Evolutionary conservation across 768 basidiomycete species (phyloP).

Genomic region (Leucocoprinus sp.): DNA sequence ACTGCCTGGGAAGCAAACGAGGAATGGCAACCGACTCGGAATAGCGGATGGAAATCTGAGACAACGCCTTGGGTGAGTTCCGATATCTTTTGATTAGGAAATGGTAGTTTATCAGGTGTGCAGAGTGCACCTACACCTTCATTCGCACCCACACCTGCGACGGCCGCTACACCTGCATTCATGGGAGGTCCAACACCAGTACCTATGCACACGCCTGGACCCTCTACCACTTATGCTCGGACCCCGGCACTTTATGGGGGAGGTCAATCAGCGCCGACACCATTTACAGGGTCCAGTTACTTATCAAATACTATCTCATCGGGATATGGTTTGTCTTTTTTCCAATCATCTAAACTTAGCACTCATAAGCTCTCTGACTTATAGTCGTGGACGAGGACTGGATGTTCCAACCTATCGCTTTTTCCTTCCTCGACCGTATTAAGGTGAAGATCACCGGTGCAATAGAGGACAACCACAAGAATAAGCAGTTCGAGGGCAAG

Average conservation of each 20-base stretch:
- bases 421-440: conserved; percentile 26
- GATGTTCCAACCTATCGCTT: conserved; percentile 28
- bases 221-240: conserved; percentile 14
- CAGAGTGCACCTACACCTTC: conserved; percentile 49
- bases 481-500: conserved; percentile 27
- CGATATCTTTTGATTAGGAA: background rate
- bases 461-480: conserved; percentile 23
- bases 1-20: conserved; percentile 16
- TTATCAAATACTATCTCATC: background rate
- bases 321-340: conserved; percentile 12
- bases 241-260: conserved; percentile 35
- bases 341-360: background rate
- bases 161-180: conserved; percentile 28
- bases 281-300: conserved; percentile 4
- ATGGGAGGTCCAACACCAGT: conserved; percentile 30
- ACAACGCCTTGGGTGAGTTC: conserved; percentile 17
- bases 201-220: conserved; percentile 24
- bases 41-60: conserved; percentile 7
- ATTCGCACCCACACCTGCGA: conserved; percentile 34
- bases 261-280: conserved; percentile 15
- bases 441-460: conserved; percentile 32
- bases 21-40: conserved; percentile 9
- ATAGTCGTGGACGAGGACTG: conserved; percentile 27
- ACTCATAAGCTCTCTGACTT: conserved; percentile 1
- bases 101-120: conserved; percentile 3